Base-by-base conservation (phyloP, 345 rosid species). In the Citrus australasica region DNA sequence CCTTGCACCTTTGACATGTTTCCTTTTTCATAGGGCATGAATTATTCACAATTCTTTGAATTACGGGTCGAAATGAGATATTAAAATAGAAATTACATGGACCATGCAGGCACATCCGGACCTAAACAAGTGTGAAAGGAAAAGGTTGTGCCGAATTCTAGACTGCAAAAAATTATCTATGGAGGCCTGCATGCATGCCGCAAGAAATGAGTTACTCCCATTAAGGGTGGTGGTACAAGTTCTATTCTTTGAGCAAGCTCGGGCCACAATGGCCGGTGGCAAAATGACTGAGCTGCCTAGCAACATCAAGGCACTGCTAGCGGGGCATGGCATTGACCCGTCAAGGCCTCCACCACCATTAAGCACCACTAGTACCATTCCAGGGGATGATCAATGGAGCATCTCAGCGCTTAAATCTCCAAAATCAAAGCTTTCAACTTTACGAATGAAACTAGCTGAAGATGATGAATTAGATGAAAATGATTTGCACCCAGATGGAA, bases 141-240 rank as follows among this genome's bases (percentile, higher is more conserved):
- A 96, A 79, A 88, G 94, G 74, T 59, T 92, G 59, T 96, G 99
- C 56, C 85, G 97, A 79, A 83, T 89, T 22, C 86, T 96, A 25
- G 91, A 96, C 90, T 96, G 99, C 92, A 96, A 90, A 87, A 96
- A 92, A 78, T 92, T 96, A 6, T 91, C 99, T 5, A 88, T 92
- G 82, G 97, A 94, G 79, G 98, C 97, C 37, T 96, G 99, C 85
- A 94, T 94, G 98, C 99, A 96, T 69, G 98, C 99, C 0, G 98
- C 99, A 0, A 98, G 92, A 71, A 96, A 96, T 59, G 99, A 96
- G 86, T 77, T 89, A 70, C 95, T 96, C 53, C 99, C 99, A 0
- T 74, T 96, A 11, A 86, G 99, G 78, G 98, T 96, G 5, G 99
- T 96, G 58, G 97, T 96, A 3, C 98, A 96, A 86, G 99, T 94